Evolutionary conservation across 2,329 filamentous ascomycete species (phyloP).

Genomic region (Scedosporium dehoogii): DNA sequence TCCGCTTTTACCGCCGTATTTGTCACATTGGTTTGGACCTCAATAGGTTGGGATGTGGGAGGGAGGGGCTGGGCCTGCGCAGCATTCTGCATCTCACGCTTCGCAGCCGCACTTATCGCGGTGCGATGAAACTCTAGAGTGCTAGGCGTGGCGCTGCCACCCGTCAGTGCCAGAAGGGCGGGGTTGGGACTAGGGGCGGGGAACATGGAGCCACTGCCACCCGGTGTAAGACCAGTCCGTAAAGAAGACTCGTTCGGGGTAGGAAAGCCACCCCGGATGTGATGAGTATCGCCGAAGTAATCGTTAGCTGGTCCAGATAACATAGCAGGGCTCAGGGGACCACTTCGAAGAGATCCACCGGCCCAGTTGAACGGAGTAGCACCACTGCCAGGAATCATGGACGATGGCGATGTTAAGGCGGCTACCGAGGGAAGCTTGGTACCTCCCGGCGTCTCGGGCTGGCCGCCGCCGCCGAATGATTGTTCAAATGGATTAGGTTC

Average conservation of each 20-base stretch:
- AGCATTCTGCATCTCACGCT: constrained; percentile 37
- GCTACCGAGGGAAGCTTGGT: constrained; percentile 82
- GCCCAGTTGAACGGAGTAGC: constrained; percentile 71
- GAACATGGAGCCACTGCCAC: constrained; percentile 95
- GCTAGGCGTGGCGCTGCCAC: constrained; percentile 75
- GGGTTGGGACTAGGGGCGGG: constrained; percentile 82
- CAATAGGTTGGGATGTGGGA: constrained; percentile 46
- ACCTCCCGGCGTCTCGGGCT: constrained; percentile 71
- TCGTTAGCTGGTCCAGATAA: constrained; percentile 77
- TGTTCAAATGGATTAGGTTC: constrained; percentile 97
- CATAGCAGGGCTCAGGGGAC: constrained; percentile 94
- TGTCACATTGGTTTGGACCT: constrained; percentile 29
- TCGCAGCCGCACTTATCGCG: constrained; percentile 69
- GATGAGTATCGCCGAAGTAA: constrained; percentile 77
- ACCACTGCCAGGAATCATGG: constrained; percentile 64
- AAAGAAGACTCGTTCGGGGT: constrained; percentile 96
- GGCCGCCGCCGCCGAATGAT: constrained; percentile 62
- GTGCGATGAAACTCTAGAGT: constrained; percentile 94
- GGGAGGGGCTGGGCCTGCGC: constrained; percentile 17
- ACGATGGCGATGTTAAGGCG: constrained; percentile 80
- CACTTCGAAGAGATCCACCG: constrained; percentile 75
- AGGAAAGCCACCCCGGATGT: constrained; percentile 73
- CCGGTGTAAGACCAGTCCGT: constrained; percentile 83
- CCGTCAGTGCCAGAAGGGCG: constrained; percentile 68
- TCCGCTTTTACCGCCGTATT: constrained; percentile 32